Conservation (phyloP, 2,329 filamentous ascomycete genomes). For the Leptographium wingfieldii region DNA sequence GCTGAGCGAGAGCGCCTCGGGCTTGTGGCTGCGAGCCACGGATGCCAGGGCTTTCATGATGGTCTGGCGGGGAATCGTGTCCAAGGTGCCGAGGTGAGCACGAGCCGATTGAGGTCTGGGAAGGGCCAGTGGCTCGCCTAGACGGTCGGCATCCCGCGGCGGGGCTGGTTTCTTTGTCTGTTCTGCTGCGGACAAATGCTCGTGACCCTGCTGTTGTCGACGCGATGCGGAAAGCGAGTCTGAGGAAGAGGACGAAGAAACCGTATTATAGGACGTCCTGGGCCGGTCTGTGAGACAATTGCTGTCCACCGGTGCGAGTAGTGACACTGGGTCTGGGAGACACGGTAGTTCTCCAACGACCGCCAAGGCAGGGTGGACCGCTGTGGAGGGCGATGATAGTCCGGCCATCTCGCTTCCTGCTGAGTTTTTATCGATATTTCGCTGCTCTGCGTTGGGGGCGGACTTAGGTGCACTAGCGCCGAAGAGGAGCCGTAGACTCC, state of each 20-base stretch:
- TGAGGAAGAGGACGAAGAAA: constrained; percentile 2
- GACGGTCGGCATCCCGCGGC: background rate
- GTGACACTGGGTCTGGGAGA: constrained; percentile 2
- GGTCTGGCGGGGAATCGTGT: constrained; percentile 63
- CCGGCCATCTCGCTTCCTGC: constrained; percentile 19
- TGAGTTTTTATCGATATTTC: background rate
- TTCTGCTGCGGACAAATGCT: background rate
- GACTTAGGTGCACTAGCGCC: constrained; percentile 3
- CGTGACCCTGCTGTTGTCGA: background rate
- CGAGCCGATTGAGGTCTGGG: constrained; percentile 9
- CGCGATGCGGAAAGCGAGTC: background rate
- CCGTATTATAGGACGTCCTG: constrained; percentile 6
- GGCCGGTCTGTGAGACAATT: background rate
- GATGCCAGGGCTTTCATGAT: constrained; percentile 73
- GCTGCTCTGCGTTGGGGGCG: background rate
- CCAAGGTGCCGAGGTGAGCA: constrained; percentile 35
- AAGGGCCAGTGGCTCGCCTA: constrained; percentile 4
- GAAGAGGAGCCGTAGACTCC: background rate
- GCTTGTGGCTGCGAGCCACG: constrained; percentile 44
- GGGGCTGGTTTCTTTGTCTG: background rate
- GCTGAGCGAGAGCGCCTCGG: constrained; percentile 49
- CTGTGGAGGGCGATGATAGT: constrained; percentile 31
- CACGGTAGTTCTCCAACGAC: background rate
- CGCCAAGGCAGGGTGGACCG: constrained; percentile 36
- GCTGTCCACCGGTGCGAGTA: constrained; percentile 6